Percentiles rank a stretch among this genome's conserved stretches.
phyloP scores from a whole-genome alignment of 306 rosid genomes.

The Senna siamea region DNA sequence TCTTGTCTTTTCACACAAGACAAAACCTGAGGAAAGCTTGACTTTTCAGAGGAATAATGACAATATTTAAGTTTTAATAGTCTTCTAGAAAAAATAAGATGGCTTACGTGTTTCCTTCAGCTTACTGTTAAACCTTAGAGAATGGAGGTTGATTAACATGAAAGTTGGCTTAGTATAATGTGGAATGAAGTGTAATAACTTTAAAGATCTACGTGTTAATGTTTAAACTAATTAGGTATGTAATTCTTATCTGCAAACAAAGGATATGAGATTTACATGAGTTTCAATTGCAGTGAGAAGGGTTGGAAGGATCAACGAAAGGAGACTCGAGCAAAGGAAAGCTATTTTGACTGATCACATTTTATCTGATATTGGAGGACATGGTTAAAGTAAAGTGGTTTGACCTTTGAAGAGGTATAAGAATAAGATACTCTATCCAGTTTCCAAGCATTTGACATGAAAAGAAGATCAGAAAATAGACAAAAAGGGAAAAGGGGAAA shows the following conservation, averaged over 20 bases:
- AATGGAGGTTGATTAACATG: not conserved
- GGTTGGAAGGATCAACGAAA: slow-evolving; percentile 12
- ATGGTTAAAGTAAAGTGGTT: not conserved
- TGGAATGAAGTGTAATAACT: slow-evolving; percentile 4
- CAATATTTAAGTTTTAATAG: slow-evolving; percentile 8
- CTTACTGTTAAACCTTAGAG: no score
- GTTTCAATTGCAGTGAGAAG: not conserved
- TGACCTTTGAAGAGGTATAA: slow-evolving; percentile 8
- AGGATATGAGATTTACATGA: not conserved
- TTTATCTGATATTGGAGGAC: not conserved
- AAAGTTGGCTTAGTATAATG: not conserved
- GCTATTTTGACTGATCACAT: slow-evolving; percentile 8
- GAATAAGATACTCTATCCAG: not conserved
- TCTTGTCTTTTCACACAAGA: not conserved
- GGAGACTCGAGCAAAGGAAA: not conserved
- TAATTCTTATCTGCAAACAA: no score
- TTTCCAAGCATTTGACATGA: slow-evolving; percentile 32
- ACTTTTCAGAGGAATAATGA: slow-evolving; percentile 38
- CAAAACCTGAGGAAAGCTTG: slow-evolving; percentile 1
- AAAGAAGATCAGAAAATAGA: not conserved
- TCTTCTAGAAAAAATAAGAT: not conserved
- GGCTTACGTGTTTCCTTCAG: no score
- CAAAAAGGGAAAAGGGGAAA: slow-evolving; percentile 22
- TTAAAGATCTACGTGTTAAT: no score
- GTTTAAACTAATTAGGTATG: no score